phyloP scores from a whole-genome alignment of 1,284 basidiomycete species.

The Pseudozyma sp. region DNA sequence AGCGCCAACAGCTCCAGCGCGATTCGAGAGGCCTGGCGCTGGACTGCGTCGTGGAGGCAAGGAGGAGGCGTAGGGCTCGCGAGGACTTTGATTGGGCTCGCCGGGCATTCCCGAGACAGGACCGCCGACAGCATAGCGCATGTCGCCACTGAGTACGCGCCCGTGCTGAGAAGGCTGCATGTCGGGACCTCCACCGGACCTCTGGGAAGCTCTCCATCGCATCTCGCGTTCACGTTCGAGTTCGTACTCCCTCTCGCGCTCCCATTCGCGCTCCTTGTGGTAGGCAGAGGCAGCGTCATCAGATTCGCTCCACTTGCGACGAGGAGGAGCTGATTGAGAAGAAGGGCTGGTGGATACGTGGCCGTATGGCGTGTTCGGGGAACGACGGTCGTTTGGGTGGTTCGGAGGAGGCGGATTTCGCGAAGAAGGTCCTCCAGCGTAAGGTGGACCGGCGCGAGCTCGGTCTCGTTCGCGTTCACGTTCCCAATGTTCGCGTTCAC shows the following conservation, averaged over 20 bases:
- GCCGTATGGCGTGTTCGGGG: conserved; percentile 30
- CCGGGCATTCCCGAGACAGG: conserved; percentile 27
- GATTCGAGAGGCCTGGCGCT: conserved; percentile 17
- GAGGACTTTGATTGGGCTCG: conserved; percentile 34
- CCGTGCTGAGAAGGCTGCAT: conserved; percentile 29
- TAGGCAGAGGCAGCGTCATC: conserved; percentile 42
- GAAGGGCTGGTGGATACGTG: conserved; percentile 34
- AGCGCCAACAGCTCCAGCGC: conserved; percentile 11
- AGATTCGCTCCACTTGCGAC: conserved; percentile 59
- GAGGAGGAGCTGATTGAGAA: conserved; percentile 38
- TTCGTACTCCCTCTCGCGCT: conserved; percentile 47
- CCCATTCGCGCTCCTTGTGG: conserved; percentile 45
- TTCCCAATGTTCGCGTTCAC: conserved; percentile 33
- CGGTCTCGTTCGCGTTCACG: conserved; percentile 35
- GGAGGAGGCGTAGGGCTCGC: conserved; percentile 25
- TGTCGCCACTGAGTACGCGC: conserved; percentile 31
- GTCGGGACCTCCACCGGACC: conserved; percentile 20
- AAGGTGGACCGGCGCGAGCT: conserved; percentile 13
- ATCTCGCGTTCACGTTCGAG: conserved; percentile 48
- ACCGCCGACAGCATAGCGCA: conserved; percentile 26
- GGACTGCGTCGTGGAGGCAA: conserved; percentile 40
- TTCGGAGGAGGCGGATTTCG: conserved; percentile 28
- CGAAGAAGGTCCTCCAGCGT: conserved; percentile 28
- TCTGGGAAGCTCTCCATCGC: conserved; percentile 45
- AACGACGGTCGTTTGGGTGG: conserved; percentile 21